phyloP scores from a whole-genome alignment of 208 protist species.

The Endotrypanum monterogeii region DNA sequence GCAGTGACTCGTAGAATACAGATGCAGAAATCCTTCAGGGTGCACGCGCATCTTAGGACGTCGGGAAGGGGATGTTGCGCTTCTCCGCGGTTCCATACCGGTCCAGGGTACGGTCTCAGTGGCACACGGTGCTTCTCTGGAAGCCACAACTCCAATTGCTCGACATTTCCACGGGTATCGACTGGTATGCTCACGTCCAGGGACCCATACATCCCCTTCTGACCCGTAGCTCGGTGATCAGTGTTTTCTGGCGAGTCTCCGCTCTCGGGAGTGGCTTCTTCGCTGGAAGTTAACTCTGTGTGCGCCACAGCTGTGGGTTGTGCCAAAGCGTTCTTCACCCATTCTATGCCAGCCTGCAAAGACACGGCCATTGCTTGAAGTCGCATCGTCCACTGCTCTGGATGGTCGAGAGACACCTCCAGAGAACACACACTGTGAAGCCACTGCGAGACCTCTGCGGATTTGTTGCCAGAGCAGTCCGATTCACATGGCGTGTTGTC shows the following conservation, averaged over 20 bases:
- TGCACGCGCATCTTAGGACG: not conserved
- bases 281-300: not conserved
- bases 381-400: conserved; percentile 20
- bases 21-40: conserved; percentile 14
- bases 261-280: not conserved
- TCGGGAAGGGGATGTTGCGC: conserved; percentile 8
- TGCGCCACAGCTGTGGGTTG: not conserved
- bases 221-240: not conserved
- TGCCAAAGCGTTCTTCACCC: conserved; percentile 3
- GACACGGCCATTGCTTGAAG: conserved; percentile 24
- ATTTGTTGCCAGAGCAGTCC: not conserved
- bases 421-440: conserved; percentile 58
- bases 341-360: conserved; percentile 21
- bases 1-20: conserved; percentile 9
- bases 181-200: conserved; percentile 16
- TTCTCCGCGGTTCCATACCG: conserved; percentile 14
- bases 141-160: conserved; percentile 73
- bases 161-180: conserved; percentile 8
- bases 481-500: not conserved
- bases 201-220: not conserved
- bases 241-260: not conserved
- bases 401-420: conserved; percentile 28
- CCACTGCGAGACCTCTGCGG: conserved; percentile 43
- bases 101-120: conserved; percentile 52
- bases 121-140: conserved; percentile 71